A percentile compares a stretch with the other conserved stretches of the same genome.
phyloP scores from a whole-genome alignment of 805 yeast species.

The Debaryomyces maramus region DNA sequence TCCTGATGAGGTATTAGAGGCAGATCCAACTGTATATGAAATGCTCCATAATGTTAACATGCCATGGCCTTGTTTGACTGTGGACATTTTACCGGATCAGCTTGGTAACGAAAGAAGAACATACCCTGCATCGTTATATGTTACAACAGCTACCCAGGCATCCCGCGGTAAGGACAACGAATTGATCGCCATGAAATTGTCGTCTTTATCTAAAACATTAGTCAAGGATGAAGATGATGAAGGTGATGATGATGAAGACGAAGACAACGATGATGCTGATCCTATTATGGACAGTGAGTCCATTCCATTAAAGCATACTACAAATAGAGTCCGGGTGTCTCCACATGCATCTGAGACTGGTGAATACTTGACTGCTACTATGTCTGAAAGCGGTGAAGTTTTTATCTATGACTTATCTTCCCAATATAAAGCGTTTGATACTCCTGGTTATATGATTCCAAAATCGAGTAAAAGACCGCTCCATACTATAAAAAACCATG shows the following conservation, averaged over 20 bases:
- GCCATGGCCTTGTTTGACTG: constrained; percentile 96
- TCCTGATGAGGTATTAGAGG: constrained; percentile 93
- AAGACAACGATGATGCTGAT: constrained; percentile 64
- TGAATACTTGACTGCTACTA: constrained; percentile 82
- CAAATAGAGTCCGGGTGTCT: constrained; percentile 83
- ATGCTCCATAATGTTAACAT: constrained; percentile 92
- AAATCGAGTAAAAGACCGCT: constrained; percentile 76
- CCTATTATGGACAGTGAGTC: constrained; percentile 87
- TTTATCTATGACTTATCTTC: constrained; percentile 77
- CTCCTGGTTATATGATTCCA: constrained; percentile 82
- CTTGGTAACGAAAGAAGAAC: constrained; percentile 86
- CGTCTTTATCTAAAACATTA: constrained; percentile 80
- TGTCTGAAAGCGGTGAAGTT: constrained; percentile 90
- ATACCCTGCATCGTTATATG: constrained; percentile 82
- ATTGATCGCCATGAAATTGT: constrained; percentile 76
- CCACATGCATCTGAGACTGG: constrained; percentile 75
- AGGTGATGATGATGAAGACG: constrained; percentile 65
- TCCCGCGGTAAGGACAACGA: constrained; percentile 84
- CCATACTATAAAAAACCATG: constrained; percentile 81
- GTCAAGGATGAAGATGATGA: constrained; percentile 81
- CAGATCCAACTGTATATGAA: constrained; percentile 93
- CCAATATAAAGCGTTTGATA: constrained; percentile 79
- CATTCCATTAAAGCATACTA: constrained; percentile 76
- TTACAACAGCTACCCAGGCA: constrained; percentile 95
- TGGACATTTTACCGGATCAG: constrained; percentile 84